Evolutionary conservation across 495 filamentous ascomycete genomes (phyloP).

Genomic region (Penicillium bialowiezense): DNA sequence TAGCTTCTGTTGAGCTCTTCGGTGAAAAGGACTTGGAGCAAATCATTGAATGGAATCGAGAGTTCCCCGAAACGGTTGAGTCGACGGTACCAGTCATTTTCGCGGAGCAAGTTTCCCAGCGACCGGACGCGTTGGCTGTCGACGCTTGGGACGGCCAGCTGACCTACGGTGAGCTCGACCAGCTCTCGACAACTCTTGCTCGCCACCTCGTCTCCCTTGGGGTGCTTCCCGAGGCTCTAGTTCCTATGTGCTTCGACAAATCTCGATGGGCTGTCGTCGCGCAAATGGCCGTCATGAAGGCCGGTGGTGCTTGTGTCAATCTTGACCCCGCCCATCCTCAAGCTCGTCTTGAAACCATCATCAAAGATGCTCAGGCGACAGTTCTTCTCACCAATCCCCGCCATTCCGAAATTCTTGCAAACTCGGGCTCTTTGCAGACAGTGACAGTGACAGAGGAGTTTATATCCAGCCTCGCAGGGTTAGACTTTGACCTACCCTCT

Average conservation of each 20-base stretch:
- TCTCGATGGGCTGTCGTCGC: slow-evolving; percentile 25
- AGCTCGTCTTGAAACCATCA: slow-evolving; percentile 20
- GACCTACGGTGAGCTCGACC: slow-evolving; percentile 33
- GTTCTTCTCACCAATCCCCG: slow-evolving; percentile 11
- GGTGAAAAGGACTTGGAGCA: neutral
- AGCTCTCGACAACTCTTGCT: slow-evolving; percentile 19
- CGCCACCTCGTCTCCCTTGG: slow-evolving; percentile 6
- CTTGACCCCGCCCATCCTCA: slow-evolving; percentile 40
- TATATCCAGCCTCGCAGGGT: neutral
- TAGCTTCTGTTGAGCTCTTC: no score
- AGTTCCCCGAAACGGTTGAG: neutral
- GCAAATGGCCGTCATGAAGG: slow-evolving; percentile 20
- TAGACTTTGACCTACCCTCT: no score
- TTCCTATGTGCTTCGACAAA: slow-evolving; percentile 33
- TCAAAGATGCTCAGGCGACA: slow-evolving; percentile 14
- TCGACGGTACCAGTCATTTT: neutral
- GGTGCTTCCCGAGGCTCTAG: slow-evolving; percentile 18
- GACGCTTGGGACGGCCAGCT: slow-evolving; percentile 37
- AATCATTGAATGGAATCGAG: neutral
- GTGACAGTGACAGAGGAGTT: neutral
- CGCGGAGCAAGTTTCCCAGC: neutral
- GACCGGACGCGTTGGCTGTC: slow-evolving; percentile 16
- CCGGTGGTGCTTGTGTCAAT: slow-evolving; percentile 38
- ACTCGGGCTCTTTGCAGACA: neutral
- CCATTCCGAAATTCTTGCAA: neutral